Evolutionary conservation across 2,329 filamentous ascomycete species (phyloP), one percentile per base, ranked within the genome.

Genomic region (Colletotrichum kahawae): DNA sequence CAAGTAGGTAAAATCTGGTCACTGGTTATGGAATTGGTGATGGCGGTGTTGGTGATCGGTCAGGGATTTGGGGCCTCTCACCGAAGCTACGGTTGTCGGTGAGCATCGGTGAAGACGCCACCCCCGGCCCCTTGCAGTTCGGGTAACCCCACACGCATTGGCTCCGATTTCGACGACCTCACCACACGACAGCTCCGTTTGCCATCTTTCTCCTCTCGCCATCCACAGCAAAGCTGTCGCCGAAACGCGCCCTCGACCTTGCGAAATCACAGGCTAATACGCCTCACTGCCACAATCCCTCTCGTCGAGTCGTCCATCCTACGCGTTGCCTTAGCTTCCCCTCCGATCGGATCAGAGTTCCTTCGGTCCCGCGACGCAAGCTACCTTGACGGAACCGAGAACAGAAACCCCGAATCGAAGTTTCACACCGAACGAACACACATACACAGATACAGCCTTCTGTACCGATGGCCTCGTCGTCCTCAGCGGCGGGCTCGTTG

Each of bases 401-500:
- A 21, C 10, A 4, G 18, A 34, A 29, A 2, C 1, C 4, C 57
- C 57, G n/a, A 21, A 21, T 24, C 18, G 18, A 8, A 2, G 4
- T 24, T 10, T 34, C 21, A 3, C 57, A 18, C 54, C 54, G 14
- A 24, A 7, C 7, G 16, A 34, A 6, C 5, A 33, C 6, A 33
- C 31, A 38, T 2, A 14, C 14, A n/a, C 12, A 31, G 4, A 27
- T 13, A 56, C 4, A 27, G 2, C 13, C 38, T 24, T 4, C 3
- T 27, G 33, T 16, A 57, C 70, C 10, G 63, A 87, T 87, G 83
- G 83, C 86, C 71, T 85, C 85, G 54, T 84, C 87, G 63, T 83
- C 84, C 54, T 88, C 87, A 76, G 91, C 92, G 12, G 92, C 94
- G 16, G 94, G 92, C 24, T 89, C 93, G 76, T 92, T 98, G 78